Percentiles rank a stretch among this genome's conserved stretches.
Evolutionary conservation across 2,329 filamentous ascomycete genomes (phyloP).

Genomic region (Lecanoromycetidae sp.): DNA sequence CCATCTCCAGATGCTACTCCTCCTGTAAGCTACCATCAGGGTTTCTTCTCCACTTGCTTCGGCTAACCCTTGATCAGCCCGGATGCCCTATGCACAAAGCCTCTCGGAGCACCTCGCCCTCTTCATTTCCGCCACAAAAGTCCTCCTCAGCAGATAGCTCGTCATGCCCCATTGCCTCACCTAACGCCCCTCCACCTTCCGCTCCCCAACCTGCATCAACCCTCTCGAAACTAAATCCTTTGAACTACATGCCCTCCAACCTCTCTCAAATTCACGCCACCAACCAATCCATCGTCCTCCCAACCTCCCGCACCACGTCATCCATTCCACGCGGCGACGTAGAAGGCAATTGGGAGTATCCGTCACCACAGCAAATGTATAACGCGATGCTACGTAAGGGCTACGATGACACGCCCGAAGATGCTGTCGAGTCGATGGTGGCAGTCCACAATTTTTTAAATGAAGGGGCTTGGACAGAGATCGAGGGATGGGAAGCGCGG

Average conservation of each 20-base stretch:
- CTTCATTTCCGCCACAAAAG: constrained; percentile 21
- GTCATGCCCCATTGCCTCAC: constrained; percentile 41
- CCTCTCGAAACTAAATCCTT: constrained; percentile 55
- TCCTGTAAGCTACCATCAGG: constrained; percentile 37
- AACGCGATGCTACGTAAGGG: constrained; percentile 94
- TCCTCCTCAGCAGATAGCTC: constrained; percentile 27
- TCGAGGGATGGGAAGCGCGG: constrained; percentile 81
- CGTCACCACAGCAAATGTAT: constrained; percentile 98
- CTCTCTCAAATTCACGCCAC: constrained; percentile 68
- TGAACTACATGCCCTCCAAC: constrained; percentile 92
- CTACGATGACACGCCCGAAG: constrained; percentile 84
- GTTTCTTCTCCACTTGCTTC: constrained; percentile 2
- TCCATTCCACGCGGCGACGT: constrained; percentile 81
- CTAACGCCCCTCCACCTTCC: constrained; percentile 29
- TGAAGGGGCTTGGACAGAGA: constrained; percentile 93
- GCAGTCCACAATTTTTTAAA: constrained; percentile 97
- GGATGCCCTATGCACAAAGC: constrained; percentile 58
- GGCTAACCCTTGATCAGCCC: constrained; percentile 36
- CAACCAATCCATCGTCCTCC: constrained; percentile 60
- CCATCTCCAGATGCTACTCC: constrained; percentile 38
- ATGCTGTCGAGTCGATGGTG: constrained; percentile 93
- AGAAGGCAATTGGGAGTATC: constrained; percentile 87
- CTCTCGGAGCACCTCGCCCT: constrained; percentile 17
- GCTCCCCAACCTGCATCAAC: constrained; percentile 31
- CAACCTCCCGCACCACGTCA: constrained; percentile 68